These are phyloP conservation scores for Ustilago esculenta DNA, from an alignment of 1,284 basidiomycete species.

Conservation along the genomic window DNA sequence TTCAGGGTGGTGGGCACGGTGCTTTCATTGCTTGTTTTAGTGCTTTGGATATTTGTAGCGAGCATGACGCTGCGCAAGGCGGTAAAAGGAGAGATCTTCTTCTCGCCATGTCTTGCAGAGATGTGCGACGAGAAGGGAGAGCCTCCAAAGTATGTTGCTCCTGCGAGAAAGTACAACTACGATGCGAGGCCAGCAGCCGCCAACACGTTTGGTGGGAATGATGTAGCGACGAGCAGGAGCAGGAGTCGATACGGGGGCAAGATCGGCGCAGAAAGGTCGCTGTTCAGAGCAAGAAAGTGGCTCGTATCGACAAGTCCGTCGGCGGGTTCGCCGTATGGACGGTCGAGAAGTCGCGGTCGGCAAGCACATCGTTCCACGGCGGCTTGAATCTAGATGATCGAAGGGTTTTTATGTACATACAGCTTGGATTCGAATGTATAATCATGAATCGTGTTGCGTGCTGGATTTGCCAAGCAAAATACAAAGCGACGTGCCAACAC, in stretches of 20 bases:
- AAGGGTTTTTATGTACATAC: no score
- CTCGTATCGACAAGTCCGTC: neutral
- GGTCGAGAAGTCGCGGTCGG: conserved; percentile 11
- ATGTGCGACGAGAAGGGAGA: conserved; percentile 35
- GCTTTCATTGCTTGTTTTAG: conserved; percentile 41
- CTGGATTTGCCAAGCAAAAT: no score
- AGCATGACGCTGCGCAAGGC: conserved; percentile 29
- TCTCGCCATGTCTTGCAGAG: conserved; percentile 53
- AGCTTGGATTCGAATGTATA: no score
- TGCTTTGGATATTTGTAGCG: conserved; percentile 45
- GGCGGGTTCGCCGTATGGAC: conserved; percentile 4
- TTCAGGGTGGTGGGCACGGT: conserved; percentile 51
- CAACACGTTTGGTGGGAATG: conserved; percentile 3
- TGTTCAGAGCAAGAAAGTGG: conserved; percentile 21
- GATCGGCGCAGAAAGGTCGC: conserved; percentile 6
- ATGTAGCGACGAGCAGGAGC: conserved; percentile 4
- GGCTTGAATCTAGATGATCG: no score
- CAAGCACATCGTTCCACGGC: neutral
- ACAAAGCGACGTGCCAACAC: no score
- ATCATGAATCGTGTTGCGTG: no score
- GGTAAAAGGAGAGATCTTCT: conserved; percentile 41
- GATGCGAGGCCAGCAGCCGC: conserved; percentile 21
- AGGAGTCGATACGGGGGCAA: conserved; percentile 6
- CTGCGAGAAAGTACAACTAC: conserved; percentile 47
- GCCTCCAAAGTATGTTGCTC: conserved; percentile 37